Base-by-base conservation (phyloP, 2,329 filamentous ascomycete species). In the Calonectria multiphialidica region DNA sequence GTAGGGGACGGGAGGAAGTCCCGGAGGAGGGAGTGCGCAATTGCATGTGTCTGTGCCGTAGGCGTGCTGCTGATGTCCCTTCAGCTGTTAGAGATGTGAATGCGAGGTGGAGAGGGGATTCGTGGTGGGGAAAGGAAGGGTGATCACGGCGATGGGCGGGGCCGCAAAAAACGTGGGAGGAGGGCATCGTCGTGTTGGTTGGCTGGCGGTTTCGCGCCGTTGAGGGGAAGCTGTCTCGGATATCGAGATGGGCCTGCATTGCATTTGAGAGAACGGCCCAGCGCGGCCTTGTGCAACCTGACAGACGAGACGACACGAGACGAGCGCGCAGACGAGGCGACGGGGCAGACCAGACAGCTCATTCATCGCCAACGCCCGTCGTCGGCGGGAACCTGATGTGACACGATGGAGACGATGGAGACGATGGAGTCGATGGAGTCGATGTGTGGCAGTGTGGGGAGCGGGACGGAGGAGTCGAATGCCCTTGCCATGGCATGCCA, bases 21-120 rank as follows among this genome's bases (percentile, higher is more conserved):
- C 44, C 62, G 55, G 55, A 62, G 53, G n/a, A 66, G 53, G 63
- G 55, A 71, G 33, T 62, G 63, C 35, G 37, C 35, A 35, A 55
- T 66, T 35, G 57, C 50, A 55, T 66, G 53, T 62, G 53, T 28
- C 68, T 49, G 68, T 66, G 68, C 68, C 68, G 68, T 63, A 71
- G 63, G 44, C 45, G 21, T 66, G 61, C 68, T 50, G 66, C 35
- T 40, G 47, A 49, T 37, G 53, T 63, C 64, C 63, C 63, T 66
- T 63, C 40, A 66, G 63, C 47, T 66, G 37, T 55, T 42, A 21
- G 40, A 44, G 40, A 45, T 42, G 57, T 30, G 40, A 45, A 33
- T 47, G 47, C 35, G 18, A 53, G 47, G 63, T 66, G 47, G 50
- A 61, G 65, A 59, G 53, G 50, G 42, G 35, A 25, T n/a, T 66